These are phyloP conservation scores for Penicillium sp. DNA, from an alignment of 2,329 filamentous ascomycete species.

Conservation along the genomic window DNA sequence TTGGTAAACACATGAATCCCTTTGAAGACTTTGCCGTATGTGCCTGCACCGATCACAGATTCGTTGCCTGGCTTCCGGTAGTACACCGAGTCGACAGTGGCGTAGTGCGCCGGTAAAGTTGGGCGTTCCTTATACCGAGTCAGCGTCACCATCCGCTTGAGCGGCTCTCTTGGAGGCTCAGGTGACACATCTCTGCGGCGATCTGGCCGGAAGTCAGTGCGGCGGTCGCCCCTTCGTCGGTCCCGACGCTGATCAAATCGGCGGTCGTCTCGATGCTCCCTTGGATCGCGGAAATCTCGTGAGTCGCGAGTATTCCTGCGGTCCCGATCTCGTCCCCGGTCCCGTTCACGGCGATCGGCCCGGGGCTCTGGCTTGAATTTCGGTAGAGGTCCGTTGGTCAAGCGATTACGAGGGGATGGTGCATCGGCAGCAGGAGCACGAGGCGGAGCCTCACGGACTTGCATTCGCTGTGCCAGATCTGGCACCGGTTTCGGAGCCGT, in stretches of 20 bases:
- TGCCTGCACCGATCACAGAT: conserved; percentile 92
- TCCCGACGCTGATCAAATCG: conserved; percentile 44
- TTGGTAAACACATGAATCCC: conserved; percentile 77
- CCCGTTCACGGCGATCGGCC: conserved; percentile 46
- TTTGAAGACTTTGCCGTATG: conserved; percentile 95
- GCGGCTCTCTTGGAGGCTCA: conserved; percentile 46
- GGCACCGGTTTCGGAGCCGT: conserved; percentile 54
- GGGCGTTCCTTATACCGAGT: conserved; percentile 72
- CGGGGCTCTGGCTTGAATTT: conserved; percentile 43
- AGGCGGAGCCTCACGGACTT: conserved; percentile 39
- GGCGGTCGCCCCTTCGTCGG: conserved; percentile 33
- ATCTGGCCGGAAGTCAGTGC: conserved; percentile 38
- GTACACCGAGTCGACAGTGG: conserved; percentile 83
- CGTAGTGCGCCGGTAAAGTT: conserved; percentile 68
- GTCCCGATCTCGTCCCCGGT: conserved; percentile 19
- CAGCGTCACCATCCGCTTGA: conserved; percentile 65
- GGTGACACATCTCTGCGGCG: conserved; percentile 52
- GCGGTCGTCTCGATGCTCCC: conserved; percentile 39
- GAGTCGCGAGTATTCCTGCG: conserved; percentile 38
- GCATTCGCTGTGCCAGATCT: conserved; percentile 51
- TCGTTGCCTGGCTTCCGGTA: conserved; percentile 96
- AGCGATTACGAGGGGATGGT: conserved; percentile 40
- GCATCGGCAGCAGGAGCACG: conserved; percentile 31
- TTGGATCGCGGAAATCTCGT: conserved; percentile 34
- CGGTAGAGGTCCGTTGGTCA: conserved; percentile 37